Evolutionary conservation across 805 yeast species (phyloP).

Genomic region (Hanseniaspora occidentalis): DNA sequence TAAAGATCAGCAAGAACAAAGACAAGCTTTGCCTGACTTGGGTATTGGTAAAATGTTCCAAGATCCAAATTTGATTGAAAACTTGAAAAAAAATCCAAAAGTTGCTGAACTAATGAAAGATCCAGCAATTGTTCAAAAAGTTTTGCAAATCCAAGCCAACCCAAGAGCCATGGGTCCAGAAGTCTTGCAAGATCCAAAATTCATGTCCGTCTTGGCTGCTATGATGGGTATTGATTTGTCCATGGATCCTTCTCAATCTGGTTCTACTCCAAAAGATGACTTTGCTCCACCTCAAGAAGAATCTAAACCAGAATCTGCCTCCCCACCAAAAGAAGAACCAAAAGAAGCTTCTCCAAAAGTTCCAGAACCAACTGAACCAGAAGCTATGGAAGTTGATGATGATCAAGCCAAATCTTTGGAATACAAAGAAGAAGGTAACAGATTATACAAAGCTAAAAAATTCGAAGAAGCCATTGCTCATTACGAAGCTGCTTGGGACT

Average conservation of each 20-base stretch:
- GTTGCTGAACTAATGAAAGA: constrained; percentile 81
- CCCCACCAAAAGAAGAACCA: constrained; percentile 15
- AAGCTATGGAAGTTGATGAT: constrained; percentile 15
- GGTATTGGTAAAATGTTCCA: constrained; percentile 69
- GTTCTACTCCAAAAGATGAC: constrained; percentile 20
- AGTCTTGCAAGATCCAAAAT: constrained; percentile 67
- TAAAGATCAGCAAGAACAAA: constrained; percentile 41
- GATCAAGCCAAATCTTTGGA: constrained; percentile 42
- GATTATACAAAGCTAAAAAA: constrained; percentile 69
- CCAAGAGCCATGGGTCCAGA: constrained; percentile 65
- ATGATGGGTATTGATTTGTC: constrained; percentile 71
- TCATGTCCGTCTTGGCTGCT: constrained; percentile 81
- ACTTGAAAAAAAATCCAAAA: constrained; percentile 72
- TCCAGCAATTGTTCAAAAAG: constrained; percentile 66
- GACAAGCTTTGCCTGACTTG: constrained; percentile 47
- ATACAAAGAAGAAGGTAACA: constrained; percentile 77
- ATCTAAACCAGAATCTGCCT: constrained; percentile 6
- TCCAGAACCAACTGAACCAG: background rate
- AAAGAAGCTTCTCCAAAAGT: constrained; percentile 7
- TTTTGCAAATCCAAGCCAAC: constrained; percentile 41
- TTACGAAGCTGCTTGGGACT: constrained; percentile 79
- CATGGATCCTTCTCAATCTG: constrained; percentile 23
- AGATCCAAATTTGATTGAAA: constrained; percentile 68
- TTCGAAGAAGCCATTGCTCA: constrained; percentile 87
- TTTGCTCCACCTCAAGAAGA: constrained; percentile 20